Conservation (phyloP, 73 alveolate genomes). For the Durusdinium trenchii region DNA sequence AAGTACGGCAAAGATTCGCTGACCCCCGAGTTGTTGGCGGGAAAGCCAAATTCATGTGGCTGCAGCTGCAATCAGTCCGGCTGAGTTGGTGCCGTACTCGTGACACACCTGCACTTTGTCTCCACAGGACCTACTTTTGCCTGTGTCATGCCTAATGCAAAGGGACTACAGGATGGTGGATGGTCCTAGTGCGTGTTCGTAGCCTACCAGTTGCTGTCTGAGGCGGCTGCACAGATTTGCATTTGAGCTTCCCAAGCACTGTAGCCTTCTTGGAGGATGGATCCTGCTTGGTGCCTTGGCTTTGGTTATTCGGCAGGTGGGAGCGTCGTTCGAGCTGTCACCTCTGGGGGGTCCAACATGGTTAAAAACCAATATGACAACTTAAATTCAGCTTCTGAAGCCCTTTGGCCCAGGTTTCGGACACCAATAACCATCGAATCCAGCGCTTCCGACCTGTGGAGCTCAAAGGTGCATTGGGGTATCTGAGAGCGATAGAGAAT, state of each 20-base stretch:
- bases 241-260: constrained; percentile 80
- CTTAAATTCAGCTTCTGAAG: background rate
- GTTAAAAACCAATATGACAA: background rate
- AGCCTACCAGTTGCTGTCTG: too few species aligned
- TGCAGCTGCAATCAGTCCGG: too few species aligned
- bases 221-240: constrained; percentile 39
- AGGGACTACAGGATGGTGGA: too few species aligned
- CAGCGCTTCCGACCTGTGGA: constrained; percentile 76
- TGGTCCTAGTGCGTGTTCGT: too few species aligned
- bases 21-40: constrained; percentile 73
- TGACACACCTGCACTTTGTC: too few species aligned
- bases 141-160: too few species aligned
- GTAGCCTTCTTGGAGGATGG: constrained; percentile 50
- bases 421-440: constrained; percentile 90
- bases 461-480: constrained; percentile 20
- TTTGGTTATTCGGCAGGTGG: background rate
- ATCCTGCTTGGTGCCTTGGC: constrained; percentile 10
- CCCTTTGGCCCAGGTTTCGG: constrained; percentile 12
- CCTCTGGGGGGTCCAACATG: background rate
- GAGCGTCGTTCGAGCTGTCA: background rate
- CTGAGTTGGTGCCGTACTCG: too few species aligned
- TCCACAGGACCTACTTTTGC: too few species aligned
- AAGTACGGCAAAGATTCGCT: background rate
- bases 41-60: constrained; percentile 67
- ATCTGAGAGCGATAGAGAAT: background rate